Conservation (phyloP, 2,329 filamentous ascomycete species). For the Sporothrix pseudoabietina region DNA sequence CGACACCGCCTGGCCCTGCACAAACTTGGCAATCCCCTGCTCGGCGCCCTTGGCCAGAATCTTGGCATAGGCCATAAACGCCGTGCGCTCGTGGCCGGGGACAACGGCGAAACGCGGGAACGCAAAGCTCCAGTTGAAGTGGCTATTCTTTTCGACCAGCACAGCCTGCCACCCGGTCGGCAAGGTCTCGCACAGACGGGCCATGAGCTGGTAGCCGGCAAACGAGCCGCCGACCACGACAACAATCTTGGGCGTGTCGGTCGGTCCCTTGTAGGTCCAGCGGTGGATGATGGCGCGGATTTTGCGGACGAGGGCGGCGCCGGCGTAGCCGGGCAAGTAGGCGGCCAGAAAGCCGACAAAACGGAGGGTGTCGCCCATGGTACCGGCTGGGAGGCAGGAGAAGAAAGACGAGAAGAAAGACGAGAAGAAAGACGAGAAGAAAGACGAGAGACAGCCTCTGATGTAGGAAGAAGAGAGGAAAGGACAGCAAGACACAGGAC, state of each 20-base stretch:
- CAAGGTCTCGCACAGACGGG: constrained; percentile 52
- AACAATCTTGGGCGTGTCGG: constrained; percentile 47
- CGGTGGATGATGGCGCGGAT: constrained; percentile 27
- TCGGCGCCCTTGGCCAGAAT: constrained; percentile 44
- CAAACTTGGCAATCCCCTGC: constrained; percentile 44
- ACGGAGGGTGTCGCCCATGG: constrained; percentile 30
- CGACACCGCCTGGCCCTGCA: constrained; percentile 41
- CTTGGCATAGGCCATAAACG: constrained; percentile 61
- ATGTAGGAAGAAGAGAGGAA: not conserved
- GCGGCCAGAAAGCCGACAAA: constrained; percentile 20
- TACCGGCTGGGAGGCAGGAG: not conserved
- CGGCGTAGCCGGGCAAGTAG: constrained; percentile 11
- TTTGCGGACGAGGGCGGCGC: constrained; percentile 4
- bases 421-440: not conserved
- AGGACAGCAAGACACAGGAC: not conserved
- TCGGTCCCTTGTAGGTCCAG: constrained; percentile 31
- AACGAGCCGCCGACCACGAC: constrained; percentile 62
- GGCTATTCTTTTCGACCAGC: constrained; percentile 60
- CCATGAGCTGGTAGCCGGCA: constrained; percentile 54
- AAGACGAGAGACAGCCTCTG: not conserved
- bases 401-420: not conserved
- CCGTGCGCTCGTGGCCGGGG: constrained; percentile 58
- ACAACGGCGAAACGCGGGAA: constrained; percentile 62
- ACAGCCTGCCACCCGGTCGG: constrained; percentile 56
- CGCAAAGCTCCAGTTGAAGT: constrained; percentile 64